A percentile compares a stretch with the other conserved stretches of the same genome.
phyloP scores from a whole-genome alignment of 2,329 filamentous ascomycete genomes.

The Sporothrix inflata region DNA sequence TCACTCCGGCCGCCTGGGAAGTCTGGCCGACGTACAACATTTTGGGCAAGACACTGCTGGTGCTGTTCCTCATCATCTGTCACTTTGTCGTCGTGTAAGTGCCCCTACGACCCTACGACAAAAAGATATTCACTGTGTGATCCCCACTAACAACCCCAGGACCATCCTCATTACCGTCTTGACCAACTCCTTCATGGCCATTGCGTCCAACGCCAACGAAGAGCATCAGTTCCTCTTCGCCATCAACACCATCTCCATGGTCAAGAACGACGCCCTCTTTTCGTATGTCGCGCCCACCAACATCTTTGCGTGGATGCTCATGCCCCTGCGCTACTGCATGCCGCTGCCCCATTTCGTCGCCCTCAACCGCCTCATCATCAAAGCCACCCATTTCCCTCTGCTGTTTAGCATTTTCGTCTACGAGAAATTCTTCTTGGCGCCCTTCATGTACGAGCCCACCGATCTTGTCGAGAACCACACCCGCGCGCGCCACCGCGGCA shows the following conservation, averaged over 20 bases:
- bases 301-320: constrained; percentile 85
- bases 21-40: constrained; percentile 77
- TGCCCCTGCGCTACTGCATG: constrained; percentile 79
- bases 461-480: constrained; percentile 78
- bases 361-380: constrained; percentile 89
- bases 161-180: constrained; percentile 95
- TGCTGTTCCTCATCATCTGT: constrained; percentile 87
- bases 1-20: constrained; percentile 93
- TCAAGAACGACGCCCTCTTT: constrained; percentile 96
- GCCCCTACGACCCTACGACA: background rate
- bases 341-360: constrained; percentile 80
- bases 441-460: constrained; percentile 77
- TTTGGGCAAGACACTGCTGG: constrained; percentile 75
- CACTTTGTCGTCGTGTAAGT: constrained; percentile 85
- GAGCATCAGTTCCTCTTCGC: constrained; percentile 94
- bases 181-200: constrained; percentile 94
- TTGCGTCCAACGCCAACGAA: constrained; percentile 89
- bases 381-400: constrained; percentile 85
- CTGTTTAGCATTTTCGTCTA: constrained; percentile 86
- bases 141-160: constrained; percentile 41
- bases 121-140: too few relatives aligned
- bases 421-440: constrained; percentile 77
- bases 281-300: constrained; percentile 92
- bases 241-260: constrained; percentile 96
- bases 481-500: constrained; percentile 52